Evolutionary conservation across 495 filamentous ascomycete species (phyloP), one percentile per base, ranked within the genome.

Genomic region (Beverwykella pulmonaria): DNA sequence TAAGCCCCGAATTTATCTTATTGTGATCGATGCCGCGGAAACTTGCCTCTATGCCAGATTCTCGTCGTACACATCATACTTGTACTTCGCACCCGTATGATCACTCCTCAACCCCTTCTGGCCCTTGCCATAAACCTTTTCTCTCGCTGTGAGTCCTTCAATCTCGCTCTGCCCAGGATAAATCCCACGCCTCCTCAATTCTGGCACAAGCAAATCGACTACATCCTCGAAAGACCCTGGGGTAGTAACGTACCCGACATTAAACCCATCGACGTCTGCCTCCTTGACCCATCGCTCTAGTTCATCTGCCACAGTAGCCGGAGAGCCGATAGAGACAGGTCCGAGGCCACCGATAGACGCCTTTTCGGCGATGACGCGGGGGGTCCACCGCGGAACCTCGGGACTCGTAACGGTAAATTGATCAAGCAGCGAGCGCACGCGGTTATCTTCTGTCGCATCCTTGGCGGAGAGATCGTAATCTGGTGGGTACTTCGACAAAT

Each of bases 101-200:
- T 87, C 84, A 26, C 72, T 73, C 56, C 83, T 74, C 36, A 86
- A 67, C 57, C 78, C 77, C 27, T 71, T 79, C 72, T 86, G 83
- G 0, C 84, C 85, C 64, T 79, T 80, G 5, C 85, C 84, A 77
- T 83, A 86, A 0, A 87, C 72, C 76, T 82, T 86, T 75, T 87
- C 86, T n/a, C 84, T 75, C 23, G 82, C 82, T 15, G 86, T 86
- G 25, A 84, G 68, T 12, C 74, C 71, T 50, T 82, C 80, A 7
- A 32, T 55, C 23, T 79, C 81, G 30, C 69, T 70, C 3, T 55
- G 56, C 39, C 68, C 68, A 29, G 74, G 65, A 59, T 69, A 69
- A 27, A 66, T 19, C 1, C 62, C 62, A 20, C 67, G 54, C 26
- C 46, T 63, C 46, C 59, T 41, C 61, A 67, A 20, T 36, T 68